These are phyloP conservation scores for Polyrhizophydium stewartii DNA, from an alignment of 371 early-diverging fungal species.

Conservation along the genomic window DNA sequence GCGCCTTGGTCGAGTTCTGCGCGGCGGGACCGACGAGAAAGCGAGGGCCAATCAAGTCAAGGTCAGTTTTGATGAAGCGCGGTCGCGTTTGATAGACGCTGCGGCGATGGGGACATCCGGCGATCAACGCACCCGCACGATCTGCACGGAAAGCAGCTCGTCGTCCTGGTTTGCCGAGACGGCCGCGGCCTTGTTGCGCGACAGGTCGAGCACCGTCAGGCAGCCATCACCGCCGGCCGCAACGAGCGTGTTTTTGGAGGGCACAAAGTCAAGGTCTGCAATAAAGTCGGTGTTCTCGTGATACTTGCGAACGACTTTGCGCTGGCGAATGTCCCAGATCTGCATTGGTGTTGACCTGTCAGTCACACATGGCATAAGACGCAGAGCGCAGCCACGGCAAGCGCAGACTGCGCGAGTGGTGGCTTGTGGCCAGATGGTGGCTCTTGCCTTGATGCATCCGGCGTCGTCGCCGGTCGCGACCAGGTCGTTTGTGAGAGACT, in stretches of 20 bases:
- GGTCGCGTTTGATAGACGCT: too few species aligned
- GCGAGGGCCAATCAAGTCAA: background rate
- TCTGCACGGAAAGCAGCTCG: slow-evolving; percentile 75
- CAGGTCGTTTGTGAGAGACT: slow-evolving; percentile 59
- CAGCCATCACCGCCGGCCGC: slow-evolving; percentile 85
- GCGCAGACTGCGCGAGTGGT: too few species aligned
- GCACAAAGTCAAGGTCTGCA: slow-evolving; percentile 69
- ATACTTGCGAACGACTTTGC: slow-evolving; percentile 62
- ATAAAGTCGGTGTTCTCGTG: slow-evolving; percentile 84
- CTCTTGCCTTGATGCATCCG: slow-evolving; percentile 72
- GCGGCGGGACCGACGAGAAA: background rate
- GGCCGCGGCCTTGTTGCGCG: slow-evolving; percentile 70
- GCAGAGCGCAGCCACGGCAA: slow-evolving; percentile 10
- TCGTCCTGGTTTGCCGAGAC: slow-evolving; percentile 91
- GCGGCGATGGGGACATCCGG: too few species aligned
- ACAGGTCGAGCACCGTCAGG: slow-evolving; percentile 82
- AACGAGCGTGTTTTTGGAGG: slow-evolving; percentile 63
- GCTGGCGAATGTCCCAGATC: slow-evolving; percentile 82
- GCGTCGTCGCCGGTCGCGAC: slow-evolving; percentile 89
- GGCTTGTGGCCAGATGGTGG: background rate
- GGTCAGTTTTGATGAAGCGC: too few species aligned
- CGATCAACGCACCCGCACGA: slow-evolving; percentile 54
- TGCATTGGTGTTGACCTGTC: slow-evolving; percentile 9
- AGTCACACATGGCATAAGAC: background rate
- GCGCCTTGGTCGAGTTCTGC: slow-evolving; percentile 68